Evolutionary conservation across 495 filamentous ascomycete species (phyloP).

Genomic region (Annulohypoxylon stygium): DNA sequence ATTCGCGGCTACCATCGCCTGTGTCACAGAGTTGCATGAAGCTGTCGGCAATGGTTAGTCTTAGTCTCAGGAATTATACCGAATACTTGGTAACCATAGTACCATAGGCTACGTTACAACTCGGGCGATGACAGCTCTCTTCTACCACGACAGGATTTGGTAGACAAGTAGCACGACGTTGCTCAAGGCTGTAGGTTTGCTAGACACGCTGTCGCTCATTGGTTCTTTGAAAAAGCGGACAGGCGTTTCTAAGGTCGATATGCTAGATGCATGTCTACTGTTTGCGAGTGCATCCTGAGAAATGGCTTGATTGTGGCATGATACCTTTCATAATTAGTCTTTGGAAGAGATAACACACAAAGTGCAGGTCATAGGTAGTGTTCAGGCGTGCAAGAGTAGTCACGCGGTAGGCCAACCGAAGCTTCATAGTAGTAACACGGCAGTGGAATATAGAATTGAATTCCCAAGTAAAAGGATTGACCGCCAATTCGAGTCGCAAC

Average conservation of each 20-base stretch:
- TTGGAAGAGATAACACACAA: not conserved
- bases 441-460: not conserved
- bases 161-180: not conserved
- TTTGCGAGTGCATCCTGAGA: not conserved
- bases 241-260: not conserved
- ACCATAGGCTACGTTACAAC: constrained; percentile 7
- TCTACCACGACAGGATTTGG: constrained; percentile 3
- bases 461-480: not conserved
- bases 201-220: not conserved
- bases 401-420: not conserved
- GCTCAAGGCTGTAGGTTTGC: constrained; percentile 1
- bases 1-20: too few species aligned
- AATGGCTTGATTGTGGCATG: not conserved
- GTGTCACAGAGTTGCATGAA: not conserved
- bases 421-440: not conserved
- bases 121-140: constrained; percentile 19
- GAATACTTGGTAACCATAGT: constrained; percentile 1
- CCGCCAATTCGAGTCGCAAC: not conserved
- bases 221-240: not conserved
- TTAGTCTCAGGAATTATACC: constrained; percentile 13
- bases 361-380: not conserved
- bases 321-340: not conserved
- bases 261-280: not conserved
- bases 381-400: not conserved
- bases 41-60: not conserved